phyloP scores from a whole-genome alignment of 2,329 filamentous ascomycete species.

The Stachybotrys chlorohalonatus region DNA sequence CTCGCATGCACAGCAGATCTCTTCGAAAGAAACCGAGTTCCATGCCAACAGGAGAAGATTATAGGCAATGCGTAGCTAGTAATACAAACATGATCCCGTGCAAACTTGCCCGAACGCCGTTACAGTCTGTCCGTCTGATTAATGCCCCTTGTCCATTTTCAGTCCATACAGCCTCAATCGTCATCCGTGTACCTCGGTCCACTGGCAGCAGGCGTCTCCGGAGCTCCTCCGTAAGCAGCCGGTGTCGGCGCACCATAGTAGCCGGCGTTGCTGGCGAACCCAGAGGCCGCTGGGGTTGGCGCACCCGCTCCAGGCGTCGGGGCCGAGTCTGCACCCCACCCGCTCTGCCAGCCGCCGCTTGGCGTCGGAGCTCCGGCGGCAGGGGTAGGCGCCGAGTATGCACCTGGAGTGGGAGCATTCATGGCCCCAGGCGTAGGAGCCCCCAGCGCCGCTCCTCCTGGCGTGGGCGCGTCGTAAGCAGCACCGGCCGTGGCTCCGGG shows the following conservation, averaged over 20 bases:
- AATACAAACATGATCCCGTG: too few species aligned
- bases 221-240: conserved; percentile 45
- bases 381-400: conserved; percentile 55
- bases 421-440: conserved; percentile 54
- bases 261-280: conserved; percentile 24
- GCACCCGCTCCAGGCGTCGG: conserved; percentile 58
- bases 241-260: conserved; percentile 57
- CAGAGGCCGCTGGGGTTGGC: conserved; percentile 57
- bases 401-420: conserved; percentile 64
- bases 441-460: conserved; percentile 47
- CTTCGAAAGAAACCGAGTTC: too few species aligned
- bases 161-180: conserved; percentile 18
- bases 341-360: conserved; percentile 51
- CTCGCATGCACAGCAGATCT: too few species aligned
- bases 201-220: conserved; percentile 54
- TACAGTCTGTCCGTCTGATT: too few species aligned
- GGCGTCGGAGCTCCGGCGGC: conserved; percentile 61
- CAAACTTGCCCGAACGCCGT: too few species aligned
- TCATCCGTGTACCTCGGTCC: conserved; percentile 46
- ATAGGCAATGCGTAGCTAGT: too few species aligned
- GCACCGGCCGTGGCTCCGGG: conserved; percentile 32
- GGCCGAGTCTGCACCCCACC: conserved; percentile 53
- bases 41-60: too few species aligned
- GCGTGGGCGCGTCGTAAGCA: conserved; percentile 63
- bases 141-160: not conserved